Conservation (phyloP, 2,329 filamentous ascomycete genomes). For the Ampelomyces quisqualis region DNA sequence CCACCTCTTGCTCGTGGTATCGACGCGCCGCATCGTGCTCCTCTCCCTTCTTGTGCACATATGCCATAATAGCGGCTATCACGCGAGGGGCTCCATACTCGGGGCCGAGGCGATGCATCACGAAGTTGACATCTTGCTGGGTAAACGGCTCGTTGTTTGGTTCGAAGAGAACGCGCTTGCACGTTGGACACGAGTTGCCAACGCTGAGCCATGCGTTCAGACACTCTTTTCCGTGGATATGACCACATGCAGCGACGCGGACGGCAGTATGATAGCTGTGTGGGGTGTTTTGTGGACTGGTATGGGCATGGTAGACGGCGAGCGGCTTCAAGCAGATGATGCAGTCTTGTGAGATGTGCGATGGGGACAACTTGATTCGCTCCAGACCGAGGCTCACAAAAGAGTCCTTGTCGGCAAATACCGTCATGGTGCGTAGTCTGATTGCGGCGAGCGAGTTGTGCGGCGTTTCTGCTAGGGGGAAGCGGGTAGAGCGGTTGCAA, state of each 20-base stretch:
- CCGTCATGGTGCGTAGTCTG: slow-evolving; percentile 7
- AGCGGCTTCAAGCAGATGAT: slow-evolving; percentile 17
- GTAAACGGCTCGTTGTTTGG: slow-evolving; percentile 7
- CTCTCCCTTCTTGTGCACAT: slow-evolving; percentile 5
- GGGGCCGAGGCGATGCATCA: slow-evolving; percentile 3
- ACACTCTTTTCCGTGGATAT: slow-evolving; percentile 22
- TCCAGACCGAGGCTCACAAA: slow-evolving; percentile 16
- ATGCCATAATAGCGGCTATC: slow-evolving; percentile 7
- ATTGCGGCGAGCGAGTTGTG: not conserved
- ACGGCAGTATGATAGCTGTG: slow-evolving; percentile 14
- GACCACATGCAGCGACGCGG: slow-evolving; percentile 18
- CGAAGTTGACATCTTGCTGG: slow-evolving; percentile 6
- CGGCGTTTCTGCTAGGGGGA: too few relatives aligned
- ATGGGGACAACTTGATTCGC: slow-evolving; percentile 6
- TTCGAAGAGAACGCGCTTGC: slow-evolving; percentile 20
- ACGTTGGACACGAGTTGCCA: slow-evolving; percentile 22
- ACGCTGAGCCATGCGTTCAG: slow-evolving; percentile 19
- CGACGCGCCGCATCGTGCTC: slow-evolving; percentile 4
- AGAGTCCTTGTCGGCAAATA: slow-evolving; percentile 15
- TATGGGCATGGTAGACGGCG: slow-evolving; percentile 5
- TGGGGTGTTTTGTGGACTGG: not conserved
- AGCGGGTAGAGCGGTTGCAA: too few relatives aligned
- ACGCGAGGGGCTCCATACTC: slow-evolving; percentile 1
- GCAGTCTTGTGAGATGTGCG: slow-evolving; percentile 19
- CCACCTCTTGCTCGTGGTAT: slow-evolving; percentile 7